Base-by-base conservation (phyloP, 2,329 filamentous ascomycete genomes). In the Penicillium sp. region DNA sequence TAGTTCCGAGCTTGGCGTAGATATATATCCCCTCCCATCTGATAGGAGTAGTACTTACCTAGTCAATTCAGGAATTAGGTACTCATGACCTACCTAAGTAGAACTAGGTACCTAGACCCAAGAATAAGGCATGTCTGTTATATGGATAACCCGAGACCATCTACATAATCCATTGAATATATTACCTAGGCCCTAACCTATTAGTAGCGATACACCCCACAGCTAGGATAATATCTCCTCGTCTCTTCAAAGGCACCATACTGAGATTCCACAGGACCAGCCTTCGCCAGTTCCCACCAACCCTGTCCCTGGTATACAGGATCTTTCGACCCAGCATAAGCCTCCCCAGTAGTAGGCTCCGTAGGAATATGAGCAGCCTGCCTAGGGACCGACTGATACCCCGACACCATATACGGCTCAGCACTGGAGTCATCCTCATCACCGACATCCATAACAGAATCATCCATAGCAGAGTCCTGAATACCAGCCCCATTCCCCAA, bases 351-450 rank as follows among this genome's bases (percentile, higher is more conserved):
- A 1, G 63, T 62, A 4, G 63, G 62, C 38, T 70, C 63, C 27
- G 55, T 53, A 4, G 57, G 58, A 10, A 53, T 37, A 16, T 49
- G 79, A 54, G 84, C 82, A 62, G 88, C 84, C 46, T 81, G 77
- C 50, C 77, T 76, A 50, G 85, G 82, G 49, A 87, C 72, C 63
- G 81, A 76, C 61, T 89, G 86, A 65, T 95, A 95, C 12, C 90
- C 90, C 6, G 82, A 85, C 40, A 81, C 69, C 80, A 95, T 95
- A 70, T 95, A 95, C 0, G 89, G 89, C 69, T 95, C 89, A 33
- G 80, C 82, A 53, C 80, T n/a, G n/a, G n/a, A 77, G 38, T 68
- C 55, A 62, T 71, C 16, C 58, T 59, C 42, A 52, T 59, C 48
- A 22, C 55, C 42, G 9, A 41, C 18, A 11, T 62, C 63, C 49